A percentile compares a stretch with the other conserved stretches of the same genome.
Conservation (phyloP, 1,139 yeast species). For the Hansenula sp. region DNA sequence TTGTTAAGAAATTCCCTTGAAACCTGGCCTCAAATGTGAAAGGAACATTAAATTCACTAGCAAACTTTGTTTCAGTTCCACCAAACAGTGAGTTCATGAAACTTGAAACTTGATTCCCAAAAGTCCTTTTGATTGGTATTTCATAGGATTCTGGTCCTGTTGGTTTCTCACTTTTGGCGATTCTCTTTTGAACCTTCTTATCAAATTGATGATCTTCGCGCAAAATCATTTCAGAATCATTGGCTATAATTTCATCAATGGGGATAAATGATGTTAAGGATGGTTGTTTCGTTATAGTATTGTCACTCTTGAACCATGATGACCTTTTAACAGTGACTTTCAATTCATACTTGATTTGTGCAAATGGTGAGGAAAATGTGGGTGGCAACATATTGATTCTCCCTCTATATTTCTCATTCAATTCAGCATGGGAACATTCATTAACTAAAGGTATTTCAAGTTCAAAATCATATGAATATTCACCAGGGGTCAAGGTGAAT, state of each 20-base stretch:
- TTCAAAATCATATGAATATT: conserved; percentile 51
- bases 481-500: conserved; percentile 56
- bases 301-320: conserved; percentile 46
- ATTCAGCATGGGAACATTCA: conserved; percentile 29
- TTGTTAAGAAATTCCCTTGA: conserved; percentile 29
- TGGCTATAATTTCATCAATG: conserved; percentile 15
- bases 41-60: conserved; percentile 37
- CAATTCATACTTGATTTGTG: conserved; percentile 51
- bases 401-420: not conserved
- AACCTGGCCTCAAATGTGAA: conserved; percentile 45
- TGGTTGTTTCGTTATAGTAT: conserved; percentile 47
- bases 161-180: not conserved
- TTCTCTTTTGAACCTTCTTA: not conserved
- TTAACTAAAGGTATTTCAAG: conserved; percentile 49
- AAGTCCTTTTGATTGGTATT: not conserved
- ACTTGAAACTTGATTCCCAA: not conserved
- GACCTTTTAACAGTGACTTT: conserved; percentile 60
- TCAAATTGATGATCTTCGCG: not conserved
- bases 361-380: conserved; percentile 40
- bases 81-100: not conserved
- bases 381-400: conserved; percentile 49
- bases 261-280: conserved; percentile 50
- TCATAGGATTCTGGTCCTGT: not conserved
- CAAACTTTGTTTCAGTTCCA: conserved; percentile 9
- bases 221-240: not conserved